Percentiles rank a stretch among this genome's conserved stretches.
These are phyloP conservation scores for Solanum ossicruentum DNA, from an alignment of 257 asterid species.

Conservation along the genomic window DNA sequence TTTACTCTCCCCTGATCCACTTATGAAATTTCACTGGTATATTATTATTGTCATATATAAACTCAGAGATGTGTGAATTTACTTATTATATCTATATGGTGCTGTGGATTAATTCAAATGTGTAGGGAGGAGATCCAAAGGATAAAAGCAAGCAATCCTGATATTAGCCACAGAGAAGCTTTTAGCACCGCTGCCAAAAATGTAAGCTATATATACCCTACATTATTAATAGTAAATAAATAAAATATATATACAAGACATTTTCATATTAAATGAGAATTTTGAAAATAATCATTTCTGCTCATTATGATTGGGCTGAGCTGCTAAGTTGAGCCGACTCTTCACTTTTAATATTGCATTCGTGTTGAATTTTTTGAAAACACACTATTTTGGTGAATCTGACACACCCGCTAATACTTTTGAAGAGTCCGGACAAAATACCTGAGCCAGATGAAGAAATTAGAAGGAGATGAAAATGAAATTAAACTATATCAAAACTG, in stretches of 20 bases:
- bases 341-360: no score
- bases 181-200: conserved; percentile 93
- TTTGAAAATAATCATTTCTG: not conserved
- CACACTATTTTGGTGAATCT: no score
- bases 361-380: no score
- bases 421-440: no score
- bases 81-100: not conserved
- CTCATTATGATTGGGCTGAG: no score
- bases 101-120: not conserved
- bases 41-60: not conserved
- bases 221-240: no score
- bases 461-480: not conserved
- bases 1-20: no score
- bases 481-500: not conserved
- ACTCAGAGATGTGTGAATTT: not conserved
- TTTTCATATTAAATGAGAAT: not conserved
- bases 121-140: conserved; percentile 93
- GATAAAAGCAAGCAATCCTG: conserved; percentile 87
- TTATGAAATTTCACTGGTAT: no score
- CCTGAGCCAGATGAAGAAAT: not conserved
- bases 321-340: no score
- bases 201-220: conserved; percentile 26
- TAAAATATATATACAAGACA: no score
- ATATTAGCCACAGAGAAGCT: conserved; percentile 90
- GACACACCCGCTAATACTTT: no score